phyloP scores from a whole-genome alignment of 2,329 filamentous ascomycete genomes.

The Lojkania enalia region DNA sequence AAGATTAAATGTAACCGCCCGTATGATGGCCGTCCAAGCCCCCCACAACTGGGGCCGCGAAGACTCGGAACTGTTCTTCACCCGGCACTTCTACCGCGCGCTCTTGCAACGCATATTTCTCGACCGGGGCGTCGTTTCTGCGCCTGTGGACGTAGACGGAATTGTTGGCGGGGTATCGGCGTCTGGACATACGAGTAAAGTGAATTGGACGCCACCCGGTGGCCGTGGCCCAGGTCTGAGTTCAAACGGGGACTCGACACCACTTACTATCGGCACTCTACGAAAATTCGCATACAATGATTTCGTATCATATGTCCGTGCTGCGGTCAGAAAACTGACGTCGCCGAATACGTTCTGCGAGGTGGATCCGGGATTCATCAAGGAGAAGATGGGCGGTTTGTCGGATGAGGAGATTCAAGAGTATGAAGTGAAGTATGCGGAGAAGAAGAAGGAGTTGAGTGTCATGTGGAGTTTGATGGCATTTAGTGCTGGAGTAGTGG shows the following conservation, averaged over 20 bases:
- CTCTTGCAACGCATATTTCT: slow-evolving; percentile 90
- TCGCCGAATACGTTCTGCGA: slow-evolving; percentile 39
- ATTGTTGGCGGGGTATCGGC: slow-evolving; percentile 46
- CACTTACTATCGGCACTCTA: slow-evolving; percentile 84
- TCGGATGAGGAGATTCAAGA: slow-evolving; percentile 73
- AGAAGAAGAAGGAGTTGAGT: slow-evolving; percentile 77
- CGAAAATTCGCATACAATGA: slow-evolving; percentile 77
- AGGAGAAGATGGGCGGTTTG: slow-evolving; percentile 66
- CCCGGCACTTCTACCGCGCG: slow-evolving; percentile 88
- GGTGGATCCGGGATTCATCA: slow-evolving; percentile 55
- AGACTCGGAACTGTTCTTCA: slow-evolving; percentile 88
- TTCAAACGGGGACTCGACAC: slow-evolving; percentile 59
- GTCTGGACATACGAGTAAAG: slow-evolving; percentile 36
- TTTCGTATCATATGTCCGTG: slow-evolving; percentile 76
- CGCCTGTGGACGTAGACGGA: slow-evolving; percentile 46
- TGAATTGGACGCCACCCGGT: slow-evolving; percentile 43
- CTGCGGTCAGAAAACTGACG: slow-evolving; percentile 73
- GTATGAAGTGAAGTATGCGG: slow-evolving; percentile 69
- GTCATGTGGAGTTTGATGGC: slow-evolving; percentile 95
- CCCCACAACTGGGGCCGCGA: slow-evolving; percentile 84
- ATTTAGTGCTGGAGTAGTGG: slow-evolving; percentile 85
- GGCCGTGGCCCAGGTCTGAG: slow-evolving; percentile 55
- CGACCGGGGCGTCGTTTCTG: slow-evolving; percentile 75
- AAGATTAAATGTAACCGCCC: slow-evolving; percentile 89
- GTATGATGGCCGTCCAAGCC: slow-evolving; percentile 98